Base-by-base conservation (phyloP, 495 filamentous ascomycete genomes). In the Penicillium chermesinum region DNA sequence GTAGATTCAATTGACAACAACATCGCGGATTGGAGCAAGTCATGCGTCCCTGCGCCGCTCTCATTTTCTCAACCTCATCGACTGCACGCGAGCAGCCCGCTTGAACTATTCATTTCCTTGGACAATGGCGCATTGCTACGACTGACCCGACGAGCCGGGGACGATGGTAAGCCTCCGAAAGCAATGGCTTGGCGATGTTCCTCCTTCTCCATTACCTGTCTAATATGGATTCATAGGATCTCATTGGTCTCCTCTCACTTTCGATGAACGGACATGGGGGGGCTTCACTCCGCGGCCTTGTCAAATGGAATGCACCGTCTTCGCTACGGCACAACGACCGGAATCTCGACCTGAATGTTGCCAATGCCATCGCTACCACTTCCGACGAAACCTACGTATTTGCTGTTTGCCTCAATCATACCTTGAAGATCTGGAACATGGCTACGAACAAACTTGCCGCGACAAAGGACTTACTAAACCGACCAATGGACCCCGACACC, bases 371-470 rank as follows among this genome's bases (percentile, higher is more conserved):
- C 45, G 71, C 75, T 33, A 72, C 76, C 25, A 82, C 84, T 36
- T 79, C 84, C 17, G 79, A 84, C 53, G 75, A 78, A 16, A 82
- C 78, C 1, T 75, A 90, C 57, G 75, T 94, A 1, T 93, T 94
- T 57, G 89, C 89, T 0, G 80, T 93, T 20, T 91, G 84, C 55
- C 63, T 96, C 34, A 87, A 97, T 52, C 90, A 97, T 57, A 85
- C 81, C 2, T 65, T 99, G 57, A 84, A 87, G 58, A 81, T 88
- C 20, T 95, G 91, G 91, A 91, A 91, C 55, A 70, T 88, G 14
- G 68, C 76, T 2, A 85, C 77, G 22, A 89, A 89, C 43, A 84
- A 80, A 59, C 76, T 87, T 38, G 78, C 85, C 0, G 78, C 83
- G 41, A 80, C 82, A 12, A 79, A 78, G 57, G 90, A 95, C 66